Percentiles rank a stretch among this genome's conserved stretches.
Conservation (phyloP, 352 stramenopile genomes). For the Plasmopara viticola region DNA sequence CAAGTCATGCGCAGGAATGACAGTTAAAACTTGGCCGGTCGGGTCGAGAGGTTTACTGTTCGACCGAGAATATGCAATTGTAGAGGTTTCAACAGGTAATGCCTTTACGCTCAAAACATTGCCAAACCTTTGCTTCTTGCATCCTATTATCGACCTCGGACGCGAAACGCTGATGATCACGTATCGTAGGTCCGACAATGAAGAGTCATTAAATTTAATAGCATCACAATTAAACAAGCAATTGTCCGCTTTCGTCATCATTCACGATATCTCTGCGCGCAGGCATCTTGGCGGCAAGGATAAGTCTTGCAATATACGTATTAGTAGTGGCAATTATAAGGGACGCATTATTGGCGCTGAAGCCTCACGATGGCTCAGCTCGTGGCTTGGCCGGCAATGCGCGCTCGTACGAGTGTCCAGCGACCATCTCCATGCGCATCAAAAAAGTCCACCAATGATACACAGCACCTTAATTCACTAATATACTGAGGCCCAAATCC, state of each 20-base stretch:
- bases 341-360: constrained; percentile 42
- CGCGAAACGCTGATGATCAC: constrained; percentile 50
- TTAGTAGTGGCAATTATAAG: constrained; percentile 51
- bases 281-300: constrained; percentile 10
- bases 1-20: constrained; percentile 68
- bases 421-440: constrained; percentile 32
- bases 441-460: constrained; percentile 11
- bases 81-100: constrained; percentile 42
- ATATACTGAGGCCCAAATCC: neutral
- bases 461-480: neutral
- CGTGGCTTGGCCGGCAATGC: constrained; percentile 51
- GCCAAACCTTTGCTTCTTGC: constrained; percentile 54
- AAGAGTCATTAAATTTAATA: constrained; percentile 3
- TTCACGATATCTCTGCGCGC: constrained; percentile 39
- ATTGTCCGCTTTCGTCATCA: constrained; percentile 3
- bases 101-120: constrained; percentile 55
- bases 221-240: constrained; percentile 3
- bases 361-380: constrained; percentile 62
- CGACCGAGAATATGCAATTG: constrained; percentile 70
- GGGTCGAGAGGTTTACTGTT: constrained; percentile 54
- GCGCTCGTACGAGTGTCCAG: constrained; percentile 59
- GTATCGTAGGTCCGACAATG: constrained; percentile 10
- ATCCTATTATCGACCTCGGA: constrained; percentile 51
- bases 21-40: constrained; percentile 49
- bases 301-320: constrained; percentile 31